These are phyloP conservation scores for Aphanoascus verrucosus DNA, from an alignment of 2,329 filamentous ascomycete species.

Conservation along the genomic window DNA sequence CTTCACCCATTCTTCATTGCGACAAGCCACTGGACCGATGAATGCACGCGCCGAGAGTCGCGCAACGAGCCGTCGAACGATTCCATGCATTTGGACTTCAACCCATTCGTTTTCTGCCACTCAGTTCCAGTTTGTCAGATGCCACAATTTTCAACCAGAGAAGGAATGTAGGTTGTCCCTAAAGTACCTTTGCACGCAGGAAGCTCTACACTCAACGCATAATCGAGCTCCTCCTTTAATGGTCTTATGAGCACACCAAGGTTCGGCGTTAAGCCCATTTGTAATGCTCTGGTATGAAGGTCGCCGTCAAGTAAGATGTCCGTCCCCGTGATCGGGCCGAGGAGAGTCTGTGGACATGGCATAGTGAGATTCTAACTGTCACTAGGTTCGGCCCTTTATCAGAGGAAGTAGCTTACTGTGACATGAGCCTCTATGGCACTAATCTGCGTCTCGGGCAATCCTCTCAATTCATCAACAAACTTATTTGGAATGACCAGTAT, in stretches of 20 bases:
- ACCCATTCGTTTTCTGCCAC: neutral
- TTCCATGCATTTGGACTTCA: constrained; percentile 2
- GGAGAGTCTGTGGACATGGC: neutral
- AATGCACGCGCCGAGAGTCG: constrained; percentile 35
- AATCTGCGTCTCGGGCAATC: constrained; percentile 16
- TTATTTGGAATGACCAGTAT: constrained; percentile 20
- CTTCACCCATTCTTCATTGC: constrained; percentile 32
- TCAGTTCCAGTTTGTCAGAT: neutral
- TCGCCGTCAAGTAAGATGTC: constrained; percentile 6
- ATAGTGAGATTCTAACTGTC: neutral
- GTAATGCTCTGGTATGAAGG: constrained; percentile 6
- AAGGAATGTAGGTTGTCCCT: neutral
- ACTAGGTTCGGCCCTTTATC: neutral
- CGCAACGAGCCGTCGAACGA: constrained; percentile 24
- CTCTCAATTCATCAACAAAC: constrained; percentile 21
- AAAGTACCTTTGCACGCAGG: constrained; percentile 4
- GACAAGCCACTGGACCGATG: constrained; percentile 28
- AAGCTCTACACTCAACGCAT: constrained; percentile 15
- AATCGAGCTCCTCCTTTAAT: constrained; percentile 17
- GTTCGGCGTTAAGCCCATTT: constrained; percentile 17
- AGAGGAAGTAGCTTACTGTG: constrained; percentile 9
- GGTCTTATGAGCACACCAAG: constrained; percentile 13
- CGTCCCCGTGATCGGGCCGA: constrained; percentile 1
- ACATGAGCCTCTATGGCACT: constrained; percentile 19
- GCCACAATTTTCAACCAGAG: neutral